Evolutionary conservation across 306 rosid genomes (phyloP), one percentile per base, ranked within the genome.

Genomic region (Acacia acuminata): DNA sequence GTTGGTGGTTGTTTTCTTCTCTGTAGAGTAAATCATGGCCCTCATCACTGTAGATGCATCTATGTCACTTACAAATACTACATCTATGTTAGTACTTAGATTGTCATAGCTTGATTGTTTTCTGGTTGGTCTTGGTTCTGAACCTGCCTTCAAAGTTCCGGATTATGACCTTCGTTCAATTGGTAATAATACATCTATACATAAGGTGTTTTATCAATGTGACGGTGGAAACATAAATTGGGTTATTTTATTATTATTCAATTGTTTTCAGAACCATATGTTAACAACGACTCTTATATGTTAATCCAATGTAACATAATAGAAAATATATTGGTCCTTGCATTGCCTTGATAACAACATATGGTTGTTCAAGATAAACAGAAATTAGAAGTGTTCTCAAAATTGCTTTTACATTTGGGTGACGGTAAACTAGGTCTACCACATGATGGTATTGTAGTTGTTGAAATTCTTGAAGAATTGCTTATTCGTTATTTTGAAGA

Each of bases 1-100:
- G 91, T 95, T 77, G 94, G 98, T 47, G 99, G 98, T 74, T 95
- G 98, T 87, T n/a, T n/a, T n/a, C n/a, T n/a, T n/a, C n/a, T n/a
- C n/a, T n/a, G n/a, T n/a, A n/a, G n/a, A n/a, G n/a, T n/a, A n/a
- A n/a, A n/a, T n/a, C n/a, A n/a, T n/a, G n/a, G n/a, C 97, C 99
- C 27, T 90, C 98, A 51, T 82, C n/a, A n/a, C 93, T 71, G 43
- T 87, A 3, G 86, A 93, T 82, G 89, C 91, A 34, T 89, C 96
- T 14, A 66, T 86, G 60, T 88, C 93, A 4, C 96, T 93, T 67
- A 84, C 92, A 81, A 92, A 93, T 85, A 88, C 93, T 73, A 95
- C 98, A 85, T 95, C 99, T 65, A 92, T 89, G 90, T 98, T 95
- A 55, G 93, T 96, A 83, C 93, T 93, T 25, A 93, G 98, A 93